Evolutionary conservation across 495 filamentous ascomycete species (phyloP).

Genomic region (Daldinia decipiens): DNA sequence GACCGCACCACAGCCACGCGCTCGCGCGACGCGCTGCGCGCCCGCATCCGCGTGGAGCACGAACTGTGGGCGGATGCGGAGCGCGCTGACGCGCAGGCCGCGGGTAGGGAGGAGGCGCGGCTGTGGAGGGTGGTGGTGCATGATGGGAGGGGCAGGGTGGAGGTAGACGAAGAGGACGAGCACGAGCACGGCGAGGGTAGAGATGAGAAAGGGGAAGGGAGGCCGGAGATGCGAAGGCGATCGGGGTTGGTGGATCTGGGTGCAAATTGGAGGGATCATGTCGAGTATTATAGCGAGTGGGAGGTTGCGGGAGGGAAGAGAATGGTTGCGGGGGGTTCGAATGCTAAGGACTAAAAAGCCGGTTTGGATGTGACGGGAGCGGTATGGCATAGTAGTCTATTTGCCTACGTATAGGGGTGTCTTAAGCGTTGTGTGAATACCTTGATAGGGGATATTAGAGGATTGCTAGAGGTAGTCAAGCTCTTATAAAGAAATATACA

Average conservation of each 20-base stretch:
- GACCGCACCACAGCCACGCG: slow-evolving; percentile 26
- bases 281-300: slow-evolving; percentile 36
- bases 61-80: slow-evolving; percentile 65
- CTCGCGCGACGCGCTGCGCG: slow-evolving; percentile 32
- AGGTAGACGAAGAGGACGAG: neutral
- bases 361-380: neutral
- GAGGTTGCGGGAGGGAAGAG: slow-evolving; percentile 8
- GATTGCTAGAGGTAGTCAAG: too few relatives aligned
- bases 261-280: slow-evolving; percentile 26
- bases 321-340: neutral
- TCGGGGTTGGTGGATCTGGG: slow-evolving; percentile 8
- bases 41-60: slow-evolving; percentile 49
- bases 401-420: too few relatives aligned
- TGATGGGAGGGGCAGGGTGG: neutral
- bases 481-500: slow-evolving; percentile 6
- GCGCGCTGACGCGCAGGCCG: slow-evolving; percentile 60
- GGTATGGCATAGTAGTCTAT: too few relatives aligned
- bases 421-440: too few relatives aligned
- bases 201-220: neutral
- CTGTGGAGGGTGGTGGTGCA: slow-evolving; percentile 66
- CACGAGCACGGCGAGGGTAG: neutral
- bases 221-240: neutral
- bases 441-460: neutral
- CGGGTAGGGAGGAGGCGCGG: slow-evolving; percentile 64
- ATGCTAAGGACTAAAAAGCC: neutral